Percentiles rank a stretch among this genome's conserved stretches.
These are phyloP conservation scores for Psilocybe mexicana DNA, from an alignment of 1,284 basidiomycete genomes.

Conservation along the genomic window DNA sequence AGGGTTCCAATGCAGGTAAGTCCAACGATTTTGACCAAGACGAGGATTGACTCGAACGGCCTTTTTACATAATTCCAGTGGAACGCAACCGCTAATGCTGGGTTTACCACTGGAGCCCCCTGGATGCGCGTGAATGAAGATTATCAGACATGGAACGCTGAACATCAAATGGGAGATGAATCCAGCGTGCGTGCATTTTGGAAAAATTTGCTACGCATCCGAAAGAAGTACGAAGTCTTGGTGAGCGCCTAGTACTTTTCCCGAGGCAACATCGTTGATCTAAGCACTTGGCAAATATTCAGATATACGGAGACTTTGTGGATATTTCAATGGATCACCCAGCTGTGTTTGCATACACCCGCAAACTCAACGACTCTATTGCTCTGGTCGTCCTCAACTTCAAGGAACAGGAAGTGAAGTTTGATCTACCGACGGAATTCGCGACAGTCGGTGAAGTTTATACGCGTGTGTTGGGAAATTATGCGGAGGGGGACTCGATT, in stretches of 20 bases:
- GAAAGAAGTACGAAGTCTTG: conserved; percentile 57
- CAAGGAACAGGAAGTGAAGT: not conserved
- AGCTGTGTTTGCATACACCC: not conserved
- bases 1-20: conserved; percentile 64
- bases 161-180: conserved; percentile 45
- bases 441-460: not conserved
- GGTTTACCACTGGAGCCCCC: conserved; percentile 64
- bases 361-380: not conserved
- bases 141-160: conserved; percentile 63
- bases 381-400: not conserved
- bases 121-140: conserved; percentile 83
- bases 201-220: conserved; percentile 49
- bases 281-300: not conserved
- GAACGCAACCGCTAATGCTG: conserved; percentile 55
- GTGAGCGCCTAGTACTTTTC: conserved; percentile 29
- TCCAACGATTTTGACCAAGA: conserved; percentile 11
- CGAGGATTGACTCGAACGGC: not conserved
- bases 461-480: not conserved
- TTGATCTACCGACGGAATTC: not conserved
- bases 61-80: conserved; percentile 43
- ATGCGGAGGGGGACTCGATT: not conserved
- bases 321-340: not conserved
- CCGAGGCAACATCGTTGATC: not conserved
- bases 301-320: conserved; percentile 2
- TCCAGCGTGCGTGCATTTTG: conserved; percentile 62